phyloP scores from a whole-genome alignment of 768 basidiomycete genomes.

The Pluteus cervinus region DNA sequence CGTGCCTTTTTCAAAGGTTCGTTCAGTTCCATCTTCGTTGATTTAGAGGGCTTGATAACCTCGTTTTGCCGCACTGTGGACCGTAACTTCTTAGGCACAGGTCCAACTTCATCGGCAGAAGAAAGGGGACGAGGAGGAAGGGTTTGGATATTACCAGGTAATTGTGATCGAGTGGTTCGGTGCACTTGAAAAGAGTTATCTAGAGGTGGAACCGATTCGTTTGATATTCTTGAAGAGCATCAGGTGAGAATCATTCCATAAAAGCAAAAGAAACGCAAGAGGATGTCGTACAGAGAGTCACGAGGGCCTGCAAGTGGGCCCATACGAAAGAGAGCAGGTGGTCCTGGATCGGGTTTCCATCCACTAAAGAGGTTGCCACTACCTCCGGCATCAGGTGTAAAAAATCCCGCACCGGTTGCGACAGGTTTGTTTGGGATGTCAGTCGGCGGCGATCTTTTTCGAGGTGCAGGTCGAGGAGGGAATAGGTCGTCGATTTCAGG shows the following conservation, averaged over 20 bases:
- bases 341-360: slow-evolving; percentile 47
- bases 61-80: slow-evolving; percentile 53
- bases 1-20: slow-evolving; percentile 86
- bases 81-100: slow-evolving; percentile 69
- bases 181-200: slow-evolving; percentile 56
- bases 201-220: slow-evolving; percentile 48
- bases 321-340: slow-evolving; percentile 55
- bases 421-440: slow-evolving; percentile 38
- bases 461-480: slow-evolving; percentile 54
- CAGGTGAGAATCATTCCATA: slow-evolving; percentile 10
- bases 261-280: slow-evolving; percentile 7
- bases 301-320: slow-evolving; percentile 42
- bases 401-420: slow-evolving; percentile 66
- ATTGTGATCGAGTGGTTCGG: slow-evolving; percentile 39
- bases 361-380: slow-evolving; percentile 50
- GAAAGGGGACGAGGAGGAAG: slow-evolving; percentile 65
- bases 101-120: slow-evolving; percentile 78
- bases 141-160: slow-evolving; percentile 37
- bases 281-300: slow-evolving; percentile 62
- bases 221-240: slow-evolving; percentile 38
- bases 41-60: slow-evolving; percentile 45
- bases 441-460: slow-evolving; percentile 48
- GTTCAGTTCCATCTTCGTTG: slow-evolving; percentile 56
- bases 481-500: slow-evolving; percentile 71
- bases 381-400: slow-evolving; percentile 63